Percentiles rank a stretch among this genome's conserved stretches.
Conservation (phyloP, 1,284 basidiomycete species). For the Naganishia liquefaciens region DNA sequence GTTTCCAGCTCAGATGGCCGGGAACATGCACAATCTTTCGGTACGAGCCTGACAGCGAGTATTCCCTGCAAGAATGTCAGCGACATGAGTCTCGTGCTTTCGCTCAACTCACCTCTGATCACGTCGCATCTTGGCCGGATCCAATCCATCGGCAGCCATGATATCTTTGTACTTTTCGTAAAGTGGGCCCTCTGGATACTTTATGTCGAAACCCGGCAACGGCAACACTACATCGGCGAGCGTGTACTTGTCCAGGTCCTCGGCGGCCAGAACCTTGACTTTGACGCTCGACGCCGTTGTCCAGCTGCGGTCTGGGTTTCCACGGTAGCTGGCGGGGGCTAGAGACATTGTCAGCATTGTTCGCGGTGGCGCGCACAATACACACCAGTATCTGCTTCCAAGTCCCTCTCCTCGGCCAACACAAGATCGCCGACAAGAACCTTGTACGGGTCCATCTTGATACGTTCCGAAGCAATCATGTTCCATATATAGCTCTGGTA, state of each 20-base stretch:
- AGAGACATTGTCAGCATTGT: conserved; percentile 18
- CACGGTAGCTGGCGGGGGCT: conserved; percentile 34
- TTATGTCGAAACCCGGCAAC: conserved; percentile 86
- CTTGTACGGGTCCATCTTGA: conserved; percentile 74
- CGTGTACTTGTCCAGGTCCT: conserved; percentile 72
- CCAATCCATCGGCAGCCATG: conserved; percentile 78
- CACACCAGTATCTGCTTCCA: conserved; percentile 56
- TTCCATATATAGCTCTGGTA: conserved; percentile 99
- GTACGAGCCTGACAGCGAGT: conserved; percentile 88
- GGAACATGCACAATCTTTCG: conserved; percentile 86
- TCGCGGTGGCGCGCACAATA: neutral
- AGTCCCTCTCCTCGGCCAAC: conserved; percentile 57
- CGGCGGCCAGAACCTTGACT: conserved; percentile 73
- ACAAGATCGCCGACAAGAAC: conserved; percentile 87
- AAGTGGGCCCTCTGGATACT: conserved; percentile 78
- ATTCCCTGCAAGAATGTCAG: conserved; percentile 65
- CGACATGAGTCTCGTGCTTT: neutral
- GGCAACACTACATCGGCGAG: conserved; percentile 97
- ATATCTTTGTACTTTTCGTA: conserved; percentile 80
- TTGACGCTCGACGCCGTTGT: conserved; percentile 26
- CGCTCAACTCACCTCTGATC: conserved; percentile 71
- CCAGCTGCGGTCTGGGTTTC: conserved; percentile 53
- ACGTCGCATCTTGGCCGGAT: conserved; percentile 79
- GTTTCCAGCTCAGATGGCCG: conserved; percentile 72
- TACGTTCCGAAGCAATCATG: conserved; percentile 86